phyloP scores from a whole-genome alignment of 176 grass and related monocot species.

The Aegilops umbellulata region DNA sequence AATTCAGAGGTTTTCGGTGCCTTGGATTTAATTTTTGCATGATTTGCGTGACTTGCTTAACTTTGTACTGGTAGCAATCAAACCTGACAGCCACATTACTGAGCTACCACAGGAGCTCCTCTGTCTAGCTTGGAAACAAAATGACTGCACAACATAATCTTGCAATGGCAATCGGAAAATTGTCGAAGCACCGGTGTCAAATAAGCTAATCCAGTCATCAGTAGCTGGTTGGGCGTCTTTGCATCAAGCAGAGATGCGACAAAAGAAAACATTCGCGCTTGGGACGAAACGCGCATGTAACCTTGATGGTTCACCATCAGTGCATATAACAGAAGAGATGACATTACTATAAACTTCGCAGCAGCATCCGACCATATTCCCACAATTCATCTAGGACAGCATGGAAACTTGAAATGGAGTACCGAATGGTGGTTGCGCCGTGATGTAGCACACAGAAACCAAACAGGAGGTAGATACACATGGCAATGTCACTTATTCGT shows the following conservation, averaged over 20 bases:
- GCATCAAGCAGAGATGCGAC: background rate
- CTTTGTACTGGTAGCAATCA: too few relatives aligned
- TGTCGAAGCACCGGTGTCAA: background rate
- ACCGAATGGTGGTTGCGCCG: background rate
- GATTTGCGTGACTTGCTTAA: background rate
- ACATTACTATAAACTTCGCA: constrained; percentile 16
- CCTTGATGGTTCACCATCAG: background rate
- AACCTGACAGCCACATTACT: background rate
- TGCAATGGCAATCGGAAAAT: background rate
- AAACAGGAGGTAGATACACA: constrained; percentile 26
- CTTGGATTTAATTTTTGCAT: background rate
- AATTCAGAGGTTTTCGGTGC: too few relatives aligned
- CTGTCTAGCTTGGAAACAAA: background rate
- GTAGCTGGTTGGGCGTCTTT: background rate
- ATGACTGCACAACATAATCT: background rate
- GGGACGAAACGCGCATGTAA: background rate
- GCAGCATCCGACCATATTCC: background rate
- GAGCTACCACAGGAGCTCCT: background rate
- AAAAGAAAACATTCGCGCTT: background rate
- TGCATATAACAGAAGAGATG: background rate
- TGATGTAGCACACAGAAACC: background rate
- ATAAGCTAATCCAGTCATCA: background rate
- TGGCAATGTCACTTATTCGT: constrained; percentile 36
- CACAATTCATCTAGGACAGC: background rate
- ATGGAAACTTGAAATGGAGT: background rate